Percentiles rank a stretch among this genome's conserved stretches.
phyloP scores from a whole-genome alignment of 768 basidiomycete genomes.

The Hericium alpestre region DNA sequence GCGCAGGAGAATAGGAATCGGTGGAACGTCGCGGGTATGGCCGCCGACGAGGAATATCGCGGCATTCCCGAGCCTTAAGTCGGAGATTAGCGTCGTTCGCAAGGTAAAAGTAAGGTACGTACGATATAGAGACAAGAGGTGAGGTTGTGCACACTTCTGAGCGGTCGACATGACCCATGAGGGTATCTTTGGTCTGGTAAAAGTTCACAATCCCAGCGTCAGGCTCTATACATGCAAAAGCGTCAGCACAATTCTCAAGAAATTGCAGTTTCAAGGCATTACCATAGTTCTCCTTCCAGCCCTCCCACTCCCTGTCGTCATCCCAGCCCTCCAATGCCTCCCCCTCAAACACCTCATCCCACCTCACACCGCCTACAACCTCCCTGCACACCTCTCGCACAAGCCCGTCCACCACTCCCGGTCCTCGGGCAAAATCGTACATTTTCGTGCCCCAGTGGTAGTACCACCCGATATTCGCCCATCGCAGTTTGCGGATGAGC shows the following conservation, averaged over 20 bases:
- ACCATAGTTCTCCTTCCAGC: slow-evolving; percentile 79
- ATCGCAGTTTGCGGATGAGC: slow-evolving; percentile 71
- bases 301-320: slow-evolving; percentile 50
- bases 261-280: slow-evolving; percentile 3
- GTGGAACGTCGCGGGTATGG: slow-evolving; percentile 62
- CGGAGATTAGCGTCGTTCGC: too few species aligned
- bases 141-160: slow-evolving; percentile 89
- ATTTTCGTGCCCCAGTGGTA: slow-evolving; percentile 97
- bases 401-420: slow-evolving; percentile 47
- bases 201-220: slow-evolving; percentile 97
- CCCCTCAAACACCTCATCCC: slow-evolving; percentile 51
- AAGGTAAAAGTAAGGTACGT: slow-evolving; percentile 18
- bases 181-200: slow-evolving; percentile 83
- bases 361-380: slow-evolving; percentile 56
- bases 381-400: slow-evolving; percentile 49
- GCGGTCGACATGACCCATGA: slow-evolving; percentile 97
- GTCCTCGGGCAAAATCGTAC: slow-evolving; percentile 76
- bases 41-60: slow-evolving; percentile 88
- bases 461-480: slow-evolving; percentile 93
- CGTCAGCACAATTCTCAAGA: not conserved
- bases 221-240: slow-evolving; percentile 45
- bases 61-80: slow-evolving; percentile 70
- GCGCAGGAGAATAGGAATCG: slow-evolving; percentile 74
- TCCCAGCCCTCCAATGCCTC: slow-evolving; percentile 34
- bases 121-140: slow-evolving; percentile 93